Evolutionary conservation across 2,329 filamentous ascomycete genomes (phyloP).

Genomic region (Neopestalotiopsis clavispora): DNA sequence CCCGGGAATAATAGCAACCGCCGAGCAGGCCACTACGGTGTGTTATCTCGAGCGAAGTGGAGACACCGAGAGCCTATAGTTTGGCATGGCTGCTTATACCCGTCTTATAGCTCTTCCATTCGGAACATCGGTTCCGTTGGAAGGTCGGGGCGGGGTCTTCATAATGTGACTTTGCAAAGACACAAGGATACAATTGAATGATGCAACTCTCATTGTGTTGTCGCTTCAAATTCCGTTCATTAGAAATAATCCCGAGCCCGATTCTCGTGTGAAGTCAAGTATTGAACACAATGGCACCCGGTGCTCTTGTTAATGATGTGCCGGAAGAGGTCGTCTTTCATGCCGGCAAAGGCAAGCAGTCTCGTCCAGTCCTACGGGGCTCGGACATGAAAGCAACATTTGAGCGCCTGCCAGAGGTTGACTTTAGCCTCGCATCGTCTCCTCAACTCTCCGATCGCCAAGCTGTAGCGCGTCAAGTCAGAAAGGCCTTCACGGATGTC

Average conservation of each 20-base stretch:
- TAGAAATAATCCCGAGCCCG: neutral
- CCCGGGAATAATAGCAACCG: neutral
- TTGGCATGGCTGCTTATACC: neutral
- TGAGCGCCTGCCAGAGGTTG: conserved; percentile 12
- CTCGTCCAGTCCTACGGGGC: conserved; percentile 9
- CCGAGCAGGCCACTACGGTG: neutral
- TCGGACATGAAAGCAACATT: conserved; percentile 15
- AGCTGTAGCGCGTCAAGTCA: conserved; percentile 11
- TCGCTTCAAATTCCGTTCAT: no score
- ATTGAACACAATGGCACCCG: conserved; percentile 19
- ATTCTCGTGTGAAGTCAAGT: neutral
- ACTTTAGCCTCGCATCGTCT: conserved; percentile 10
- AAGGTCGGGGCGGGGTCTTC: neutral
- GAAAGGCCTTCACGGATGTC: conserved; percentile 14
- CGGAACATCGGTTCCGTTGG: neutral
- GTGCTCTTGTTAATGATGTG: conserved; percentile 14
- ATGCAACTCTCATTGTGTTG: no score
- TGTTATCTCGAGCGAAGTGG: neutral
- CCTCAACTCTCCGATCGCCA: conserved; percentile 8
- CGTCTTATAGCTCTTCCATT: neutral
- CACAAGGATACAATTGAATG: no score
- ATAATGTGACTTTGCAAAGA: neutral
- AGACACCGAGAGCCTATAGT: neutral
- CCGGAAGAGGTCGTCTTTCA: conserved; percentile 21
- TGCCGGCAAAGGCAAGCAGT: conserved; percentile 21